Conservation (phyloP, 2,329 filamentous ascomycete genomes). For the Fusarium liriodendri region DNA sequence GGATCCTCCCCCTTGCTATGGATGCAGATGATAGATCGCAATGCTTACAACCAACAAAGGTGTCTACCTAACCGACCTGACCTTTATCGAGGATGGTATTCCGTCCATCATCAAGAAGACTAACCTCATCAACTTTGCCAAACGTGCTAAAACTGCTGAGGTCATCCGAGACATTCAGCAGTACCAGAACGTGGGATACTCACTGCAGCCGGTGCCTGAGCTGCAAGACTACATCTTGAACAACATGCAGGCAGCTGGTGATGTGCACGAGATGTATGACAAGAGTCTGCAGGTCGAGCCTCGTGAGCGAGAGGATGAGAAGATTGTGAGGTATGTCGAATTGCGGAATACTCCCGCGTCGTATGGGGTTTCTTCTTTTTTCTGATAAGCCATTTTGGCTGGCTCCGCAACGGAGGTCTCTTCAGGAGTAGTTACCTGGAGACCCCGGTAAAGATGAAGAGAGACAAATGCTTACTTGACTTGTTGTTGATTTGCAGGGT, state of each 20-base stretch:
- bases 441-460: constrained; percentile 16
- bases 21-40: not conserved
- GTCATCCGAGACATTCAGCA: constrained; percentile 99
- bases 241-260: constrained; percentile 94
- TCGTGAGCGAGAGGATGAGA: constrained; percentile 96
- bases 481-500: constrained; percentile 57
- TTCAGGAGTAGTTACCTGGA: constrained; percentile 12
- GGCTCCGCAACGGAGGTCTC: constrained; percentile 8
- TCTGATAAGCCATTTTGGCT: constrained; percentile 29
- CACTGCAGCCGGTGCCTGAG: constrained; percentile 87
- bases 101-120: constrained; percentile 96
- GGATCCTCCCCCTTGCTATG: constrained; percentile 33
- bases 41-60: constrained; percentile 60
- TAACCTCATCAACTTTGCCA: constrained; percentile 97
- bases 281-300: constrained; percentile 94
- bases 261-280: constrained; percentile 99
- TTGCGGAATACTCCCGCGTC: constrained; percentile 41
- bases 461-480: constrained; percentile 36
- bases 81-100: constrained; percentile 98
- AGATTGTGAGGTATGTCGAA: constrained; percentile 91
- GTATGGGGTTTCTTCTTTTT: constrained; percentile 34
- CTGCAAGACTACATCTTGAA: constrained; percentile 96
- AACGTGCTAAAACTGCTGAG: constrained; percentile 96
- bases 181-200: constrained; percentile 98
- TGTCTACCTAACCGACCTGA: constrained; percentile 96